Base-by-base conservation (phyloP, 129 eudicot species). In the Artemisia tridentata region DNA sequence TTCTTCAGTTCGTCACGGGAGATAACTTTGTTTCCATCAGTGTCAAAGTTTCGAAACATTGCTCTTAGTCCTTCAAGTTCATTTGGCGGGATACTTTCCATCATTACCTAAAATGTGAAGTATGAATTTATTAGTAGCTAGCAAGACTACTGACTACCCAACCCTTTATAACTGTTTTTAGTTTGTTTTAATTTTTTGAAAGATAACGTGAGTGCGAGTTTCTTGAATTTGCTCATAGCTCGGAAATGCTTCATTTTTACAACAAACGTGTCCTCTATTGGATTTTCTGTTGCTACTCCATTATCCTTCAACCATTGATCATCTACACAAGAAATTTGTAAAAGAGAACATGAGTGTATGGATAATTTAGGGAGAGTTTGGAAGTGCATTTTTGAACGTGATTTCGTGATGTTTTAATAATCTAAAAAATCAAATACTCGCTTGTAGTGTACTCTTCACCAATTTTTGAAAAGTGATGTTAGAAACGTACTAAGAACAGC, bases 161-260 rank as follows among this genome's bases (percentile, higher is more conserved):
- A 56, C 47, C 46, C 18, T 8, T 31, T 62, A 62, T 31, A 27
- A 31, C 48, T 29, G 10, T 34, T 7, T 38, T 38, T 38, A 25
- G 38, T 15, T 48, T 47, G 20, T 19, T 19, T 27, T 3, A 27
- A 27, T 27, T 27, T 27, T 27, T 27, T 10, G 21, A 19, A 20
- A 5, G 52, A 62, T 47, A 89, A 93, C 96, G 82, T 84, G 48
- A 89, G 80, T 53, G 88, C 90, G 57, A 86, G 86, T 67, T 80
- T 84, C 77, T 89, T 87, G 77, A 89, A 86, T 58, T 89, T 87
- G 82, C 82, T 89, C 93, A 89, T 84, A 38, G 90, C 93, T 84
- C 92, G 71, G 72, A 89, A 86, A 21, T 86, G 88, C 84, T 84
- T 89, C 93, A 89, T 80, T 80, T 84, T 84, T 2, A 85, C 75